Evolutionary conservation across 2,329 filamentous ascomycete species (phyloP), one percentile per base, ranked within the genome.

Genomic region (Aspergillus ochraceus): DNA sequence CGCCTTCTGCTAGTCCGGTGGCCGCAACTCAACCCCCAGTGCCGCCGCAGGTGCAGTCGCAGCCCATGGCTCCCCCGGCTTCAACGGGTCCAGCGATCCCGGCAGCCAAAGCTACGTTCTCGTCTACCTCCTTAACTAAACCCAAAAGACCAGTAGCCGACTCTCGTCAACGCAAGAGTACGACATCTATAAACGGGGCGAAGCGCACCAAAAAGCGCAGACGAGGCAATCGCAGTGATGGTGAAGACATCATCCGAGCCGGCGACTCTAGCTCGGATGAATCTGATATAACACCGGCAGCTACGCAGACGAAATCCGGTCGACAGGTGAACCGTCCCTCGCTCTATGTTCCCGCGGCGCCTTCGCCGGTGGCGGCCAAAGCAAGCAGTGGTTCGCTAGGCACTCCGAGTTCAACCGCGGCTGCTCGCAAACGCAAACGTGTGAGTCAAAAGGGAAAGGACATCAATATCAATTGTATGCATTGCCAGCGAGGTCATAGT

Each of bases 291-390:
- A 84, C 83, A 9, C 81, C 82, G 20, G 78, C 85, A 19, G 83
- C 85, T 3, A 90, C 86, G 30, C 87, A 85, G 70, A 92, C 90
- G 10, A 90, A 91, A 70, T 93, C 89, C 20, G 90, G 90, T 42
- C 85, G 90, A 62, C 86, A 88, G 60, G 84, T 92, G 39, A 86
- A 76, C 86, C 89, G 50, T 77, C 86, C 60, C 79, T 84, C 62
- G 87, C 87, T 76, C 82, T 88, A 64, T 86, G 88, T 53, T 76
- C 83, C 6, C 77, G 78, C 6, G 76, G 79, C 83, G 58, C 76
- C 77, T 11, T 52, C 67, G 11, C 62, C 68, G 42, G 54, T 60
- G 36, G 22, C 56, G 53, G 46, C 57, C 55, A 71, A 64, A 54
- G 60, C 60, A 24, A 68, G 60, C 58, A 60, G 57, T 47, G 58